Evolutionary conservation across 257 asterid species (phyloP).

Genomic region (Thymus quinquecostatus): DNA sequence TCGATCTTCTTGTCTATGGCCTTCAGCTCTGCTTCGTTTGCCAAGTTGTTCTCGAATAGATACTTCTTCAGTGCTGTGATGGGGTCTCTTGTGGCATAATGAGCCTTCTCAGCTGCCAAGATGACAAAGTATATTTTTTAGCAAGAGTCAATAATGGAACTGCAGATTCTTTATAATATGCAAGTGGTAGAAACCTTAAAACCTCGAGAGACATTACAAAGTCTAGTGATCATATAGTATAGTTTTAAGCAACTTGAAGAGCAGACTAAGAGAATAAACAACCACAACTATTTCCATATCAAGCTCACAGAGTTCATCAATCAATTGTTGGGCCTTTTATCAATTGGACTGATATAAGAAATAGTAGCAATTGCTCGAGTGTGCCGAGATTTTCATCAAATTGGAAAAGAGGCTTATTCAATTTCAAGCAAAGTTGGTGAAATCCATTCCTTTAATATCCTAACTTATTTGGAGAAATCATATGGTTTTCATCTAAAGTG

Average conservation of each 20-base stretch:
- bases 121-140: slow-evolving; percentile 26
- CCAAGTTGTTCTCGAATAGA: slow-evolving; percentile 73
- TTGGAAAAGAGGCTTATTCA: neutral
- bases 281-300: slow-evolving; percentile 9
- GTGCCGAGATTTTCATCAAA: neutral
- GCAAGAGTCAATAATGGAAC: neutral
- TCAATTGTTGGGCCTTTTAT: neutral
- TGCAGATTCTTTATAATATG: neutral
- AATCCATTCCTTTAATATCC: neutral
- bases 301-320: slow-evolving; percentile 10
- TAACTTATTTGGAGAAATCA: slow-evolving; percentile 3
- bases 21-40: slow-evolving; percentile 72
- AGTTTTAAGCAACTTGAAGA: slow-evolving; percentile 5
- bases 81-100: slow-evolving; percentile 88
- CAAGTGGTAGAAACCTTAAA: neutral
- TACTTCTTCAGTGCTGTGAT: slow-evolving; percentile 76
- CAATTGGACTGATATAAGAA: neutral
- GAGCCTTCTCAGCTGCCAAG: slow-evolving; percentile 92
- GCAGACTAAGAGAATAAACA: slow-evolving; percentile 3
- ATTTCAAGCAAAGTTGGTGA: neutral
- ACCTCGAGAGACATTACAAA: neutral
- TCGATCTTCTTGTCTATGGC: slow-evolving; percentile 86
- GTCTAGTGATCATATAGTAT: neutral
- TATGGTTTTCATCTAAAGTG: neutral
- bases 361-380: neutral